These are phyloP conservation scores for Fallopia convolvulus DNA, from an alignment of 148 eudicot species.

Conservation along the genomic window DNA sequence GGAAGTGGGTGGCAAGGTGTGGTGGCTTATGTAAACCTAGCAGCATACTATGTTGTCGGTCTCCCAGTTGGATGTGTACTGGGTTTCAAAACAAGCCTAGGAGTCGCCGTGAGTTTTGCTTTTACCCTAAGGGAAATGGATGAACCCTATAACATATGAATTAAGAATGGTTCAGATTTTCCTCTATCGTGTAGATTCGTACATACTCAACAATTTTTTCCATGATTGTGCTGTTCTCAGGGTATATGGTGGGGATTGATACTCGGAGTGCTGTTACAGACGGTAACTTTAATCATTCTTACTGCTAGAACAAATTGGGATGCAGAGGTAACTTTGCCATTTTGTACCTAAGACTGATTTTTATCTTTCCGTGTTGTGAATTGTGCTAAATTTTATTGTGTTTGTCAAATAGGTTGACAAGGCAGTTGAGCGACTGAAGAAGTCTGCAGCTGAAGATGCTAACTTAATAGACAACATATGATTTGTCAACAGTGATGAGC, in stretches of 20 bases:
- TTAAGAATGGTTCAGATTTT: too few species aligned
- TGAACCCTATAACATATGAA: too few species aligned
- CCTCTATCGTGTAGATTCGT: not conserved
- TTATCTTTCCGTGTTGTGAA: not conserved
- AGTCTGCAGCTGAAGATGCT: constrained; percentile 12
- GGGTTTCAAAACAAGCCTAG: constrained; percentile 31
- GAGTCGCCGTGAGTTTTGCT: constrained; percentile 15
- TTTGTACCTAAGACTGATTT: not conserved
- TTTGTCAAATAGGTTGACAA: constrained; percentile 15
- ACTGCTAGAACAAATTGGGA: constrained; percentile 22
- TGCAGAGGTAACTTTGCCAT: constrained; percentile 3
- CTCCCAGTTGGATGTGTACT: constrained; percentile 32
- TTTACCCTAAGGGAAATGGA: not conserved
- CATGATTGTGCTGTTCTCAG: not conserved
- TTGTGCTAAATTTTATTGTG: not conserved
- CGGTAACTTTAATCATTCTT: constrained; percentile 10
- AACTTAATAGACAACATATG: not conserved
- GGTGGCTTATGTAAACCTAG: constrained; percentile 37
- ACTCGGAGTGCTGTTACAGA: constrained; percentile 17
- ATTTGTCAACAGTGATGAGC: not conserved
- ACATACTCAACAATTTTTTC: not conserved
- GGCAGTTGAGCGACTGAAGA: constrained; percentile 18
- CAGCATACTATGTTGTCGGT: constrained; percentile 33
- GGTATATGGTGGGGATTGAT: constrained; percentile 26
- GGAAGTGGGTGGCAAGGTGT: constrained; percentile 54